phyloP scores from a whole-genome alignment of 2,329 filamentous ascomycete genomes.

The Fusarium albidum region DNA sequence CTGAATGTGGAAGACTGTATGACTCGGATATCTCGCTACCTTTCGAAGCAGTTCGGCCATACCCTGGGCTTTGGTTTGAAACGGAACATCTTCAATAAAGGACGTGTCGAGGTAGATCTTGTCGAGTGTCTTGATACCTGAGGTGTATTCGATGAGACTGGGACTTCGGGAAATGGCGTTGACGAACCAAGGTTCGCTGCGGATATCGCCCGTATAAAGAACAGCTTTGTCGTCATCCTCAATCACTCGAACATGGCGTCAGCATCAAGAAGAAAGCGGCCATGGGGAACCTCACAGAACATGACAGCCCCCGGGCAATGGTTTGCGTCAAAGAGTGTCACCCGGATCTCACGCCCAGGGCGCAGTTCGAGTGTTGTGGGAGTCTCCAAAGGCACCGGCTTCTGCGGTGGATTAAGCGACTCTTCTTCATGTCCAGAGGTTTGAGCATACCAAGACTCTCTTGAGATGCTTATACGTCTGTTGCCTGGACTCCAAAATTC shows the following conservation, averaged over 20 bases:
- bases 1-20: slow-evolving; percentile 84
- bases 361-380: slow-evolving; percentile 79
- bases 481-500: slow-evolving; percentile 76
- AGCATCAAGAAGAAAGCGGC: not conserved
- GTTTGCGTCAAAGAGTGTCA: slow-evolving; percentile 90
- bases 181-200: slow-evolving; percentile 88
- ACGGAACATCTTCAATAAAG: slow-evolving; percentile 59
- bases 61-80: slow-evolving; percentile 76
- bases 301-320: slow-evolving; percentile 91
- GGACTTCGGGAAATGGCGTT: slow-evolving; percentile 76
- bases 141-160: slow-evolving; percentile 75
- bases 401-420: slow-evolving; percentile 52
- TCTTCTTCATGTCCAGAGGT: fast-evolving
- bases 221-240: slow-evolving; percentile 77
- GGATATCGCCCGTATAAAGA: slow-evolving; percentile 88
- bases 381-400: slow-evolving; percentile 82
- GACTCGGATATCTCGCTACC: slow-evolving; percentile 70
- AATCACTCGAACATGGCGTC: slow-evolving; percentile 61
- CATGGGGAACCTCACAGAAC: slow-evolving; percentile 66
- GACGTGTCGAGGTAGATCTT: slow-evolving; percentile 92
- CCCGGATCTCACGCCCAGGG: slow-evolving; percentile 73
- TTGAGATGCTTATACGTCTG: slow-evolving; percentile 81
- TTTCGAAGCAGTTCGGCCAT: slow-evolving; percentile 76
- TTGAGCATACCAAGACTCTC: slow-evolving; percentile 65
- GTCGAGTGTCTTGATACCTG: slow-evolving; percentile 72